Percentiles rank a stretch among this genome's conserved stretches.
Conservation (phyloP, 805 yeast species). For the Ogataea haglerorum region DNA sequence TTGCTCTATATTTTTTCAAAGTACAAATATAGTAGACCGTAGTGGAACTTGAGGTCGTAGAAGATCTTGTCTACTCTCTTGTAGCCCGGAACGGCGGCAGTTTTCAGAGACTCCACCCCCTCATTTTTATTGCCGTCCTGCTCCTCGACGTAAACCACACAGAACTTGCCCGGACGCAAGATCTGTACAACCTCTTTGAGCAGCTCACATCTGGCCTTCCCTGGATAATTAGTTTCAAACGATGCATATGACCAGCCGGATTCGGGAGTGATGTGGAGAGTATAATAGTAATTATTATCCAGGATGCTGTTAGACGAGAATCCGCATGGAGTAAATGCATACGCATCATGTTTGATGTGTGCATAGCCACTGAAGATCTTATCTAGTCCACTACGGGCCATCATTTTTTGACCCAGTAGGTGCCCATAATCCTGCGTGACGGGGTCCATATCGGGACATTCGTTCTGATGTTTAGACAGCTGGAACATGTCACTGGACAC, state of each 20-base stretch:
- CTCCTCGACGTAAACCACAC: conserved; percentile 36
- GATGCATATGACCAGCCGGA: conserved; percentile 93
- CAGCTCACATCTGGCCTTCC: conserved; percentile 50
- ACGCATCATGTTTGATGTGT: conserved; percentile 64
- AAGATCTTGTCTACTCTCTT: conserved; percentile 61
- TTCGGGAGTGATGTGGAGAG: conserved; percentile 94
- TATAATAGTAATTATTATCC: conserved; percentile 57
- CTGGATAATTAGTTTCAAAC: conserved; percentile 82
- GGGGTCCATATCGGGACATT: conserved; percentile 40
- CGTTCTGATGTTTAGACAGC: conserved; percentile 30
- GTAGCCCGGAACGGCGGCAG: conserved; percentile 44
- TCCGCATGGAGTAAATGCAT: conserved; percentile 92
- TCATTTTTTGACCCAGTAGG: conserved; percentile 64
- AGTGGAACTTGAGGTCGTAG: conserved; percentile 68
- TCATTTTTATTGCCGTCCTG: conserved; percentile 25
- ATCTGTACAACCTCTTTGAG: conserved; percentile 56
- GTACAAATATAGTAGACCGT: conserved; percentile 67
- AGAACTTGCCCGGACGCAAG: conserved; percentile 75
- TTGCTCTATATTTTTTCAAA: conserved; percentile 41
- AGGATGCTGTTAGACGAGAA: conserved; percentile 83
- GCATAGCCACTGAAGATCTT: conserved; percentile 34
- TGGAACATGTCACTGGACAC: conserved; percentile 54
- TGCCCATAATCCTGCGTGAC: conserved; percentile 74
- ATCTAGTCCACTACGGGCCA: conserved; percentile 61
- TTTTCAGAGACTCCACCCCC: conserved; percentile 32